Conservation (phyloP, 1,284 basidiomycete genomes). For the Fistulinella staudtii region DNA sequence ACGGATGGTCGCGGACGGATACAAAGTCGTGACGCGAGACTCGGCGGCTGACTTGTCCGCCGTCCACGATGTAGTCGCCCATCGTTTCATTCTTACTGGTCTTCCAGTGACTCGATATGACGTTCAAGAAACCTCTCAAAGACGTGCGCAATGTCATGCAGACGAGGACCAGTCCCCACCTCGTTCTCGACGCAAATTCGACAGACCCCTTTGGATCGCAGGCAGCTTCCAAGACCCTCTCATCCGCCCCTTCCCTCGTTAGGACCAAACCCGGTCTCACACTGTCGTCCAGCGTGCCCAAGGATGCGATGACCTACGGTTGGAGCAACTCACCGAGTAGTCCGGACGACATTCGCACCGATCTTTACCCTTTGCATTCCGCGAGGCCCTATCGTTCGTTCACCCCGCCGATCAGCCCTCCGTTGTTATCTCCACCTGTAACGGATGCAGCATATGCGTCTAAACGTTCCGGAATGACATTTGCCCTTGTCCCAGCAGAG, state of each 20-base stretch:
- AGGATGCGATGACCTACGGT: neutral
- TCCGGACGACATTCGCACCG: neutral
- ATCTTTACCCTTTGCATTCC: neutral
- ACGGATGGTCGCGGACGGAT: conserved; percentile 3
- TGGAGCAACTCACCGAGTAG: conserved; percentile 1
- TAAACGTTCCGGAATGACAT: conserved; percentile 18
- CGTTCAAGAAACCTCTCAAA: conserved; percentile 9
- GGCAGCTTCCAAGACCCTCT: no score
- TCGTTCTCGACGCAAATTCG: conserved; percentile 10
- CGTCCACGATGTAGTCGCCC: conserved; percentile 8
- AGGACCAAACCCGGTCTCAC: no score
- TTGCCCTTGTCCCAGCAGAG: conserved; percentile 16
- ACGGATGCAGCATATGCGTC: conserved; percentile 3
- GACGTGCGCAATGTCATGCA: conserved; percentile 17
- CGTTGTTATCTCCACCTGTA: conserved; percentile 5
- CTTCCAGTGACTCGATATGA: conserved; percentile 8
- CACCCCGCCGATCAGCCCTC: conserved; percentile 17
- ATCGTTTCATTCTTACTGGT: neutral
- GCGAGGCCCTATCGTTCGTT: conserved; percentile 7
- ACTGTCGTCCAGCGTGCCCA: neutral
- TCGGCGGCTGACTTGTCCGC: conserved; percentile 18
- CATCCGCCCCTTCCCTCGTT: no score
- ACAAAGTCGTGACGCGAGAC: conserved; percentile 9
- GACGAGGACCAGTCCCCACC: conserved; percentile 7
- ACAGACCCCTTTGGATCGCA: no score